Base-by-base conservation (phyloP, 305 asterid genomes). In the Solanum hybrid region DNA sequence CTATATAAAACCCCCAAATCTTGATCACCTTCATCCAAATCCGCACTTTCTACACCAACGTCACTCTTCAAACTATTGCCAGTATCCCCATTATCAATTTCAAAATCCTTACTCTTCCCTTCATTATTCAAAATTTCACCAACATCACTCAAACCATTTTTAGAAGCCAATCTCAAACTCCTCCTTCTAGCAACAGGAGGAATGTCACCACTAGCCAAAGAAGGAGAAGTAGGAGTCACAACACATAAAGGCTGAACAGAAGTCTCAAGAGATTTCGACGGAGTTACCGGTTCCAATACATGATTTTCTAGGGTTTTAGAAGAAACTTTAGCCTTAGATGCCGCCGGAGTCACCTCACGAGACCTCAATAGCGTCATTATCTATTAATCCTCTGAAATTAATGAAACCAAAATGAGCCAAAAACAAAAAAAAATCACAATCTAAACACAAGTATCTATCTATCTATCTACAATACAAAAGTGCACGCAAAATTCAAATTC, bases 341-440 rank as follows among this genome's bases (percentile, higher is more conserved):
- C 35, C 10, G 89, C 38, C 17, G 94, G 38, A 89, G 71, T 56
- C 79, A 90, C 89, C 88, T 90, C 89, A 51, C 96, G 94, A 31
- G 97, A 96, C 94, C 98, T 93, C 92, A 92, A 78, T 51, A 92
- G 93, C 77, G 94, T 92, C 98, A 96, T 97, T 88, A 17, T 84
- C 22, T 84, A 38, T 84, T 84, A 51, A 31, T 84, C 75, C 40
- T 9, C 5, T 17, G 17, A 45, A 27, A 38, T 51, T 27, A 45
- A 66, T 14, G 72, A 24, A 85, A 51, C 45, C 8, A 45, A 15
- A 36, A 40, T 71, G 35, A 56, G 13, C 29, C 27, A 45, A 81
- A 24, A 22, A 56, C 34, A 9, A 12, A 19, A 17, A 42, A 72
- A 1, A 5, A 71, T 37, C 32, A 69, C 42, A 86, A 37, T 29